These are phyloP conservation scores for Colletotrichum navitas DNA, from an alignment of 2,329 filamentous ascomycete species.

Conservation along the genomic window DNA sequence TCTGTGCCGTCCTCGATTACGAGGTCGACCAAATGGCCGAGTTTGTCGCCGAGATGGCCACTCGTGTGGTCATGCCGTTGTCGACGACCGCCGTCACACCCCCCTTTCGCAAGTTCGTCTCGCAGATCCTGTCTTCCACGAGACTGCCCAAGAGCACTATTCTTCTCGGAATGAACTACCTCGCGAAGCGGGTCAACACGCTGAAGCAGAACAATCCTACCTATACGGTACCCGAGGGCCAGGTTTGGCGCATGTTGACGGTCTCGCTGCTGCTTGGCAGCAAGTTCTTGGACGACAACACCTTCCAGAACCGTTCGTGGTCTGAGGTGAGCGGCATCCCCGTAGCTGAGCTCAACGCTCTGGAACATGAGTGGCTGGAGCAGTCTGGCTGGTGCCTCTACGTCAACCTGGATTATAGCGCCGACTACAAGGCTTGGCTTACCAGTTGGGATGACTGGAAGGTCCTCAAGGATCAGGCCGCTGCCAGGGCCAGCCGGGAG, in stretches of 20 bases:
- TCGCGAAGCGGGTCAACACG: slow-evolving; percentile 85
- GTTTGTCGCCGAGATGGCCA: slow-evolving; percentile 91
- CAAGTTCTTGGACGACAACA: slow-evolving; percentile 97
- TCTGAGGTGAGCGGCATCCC: slow-evolving; percentile 93
- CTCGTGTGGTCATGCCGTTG: slow-evolving; percentile 67
- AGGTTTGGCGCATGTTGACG: slow-evolving; percentile 89
- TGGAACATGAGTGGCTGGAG: slow-evolving; percentile 90
- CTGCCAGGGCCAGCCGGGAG: slow-evolving; percentile 55
- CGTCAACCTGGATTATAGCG: slow-evolving; percentile 82
- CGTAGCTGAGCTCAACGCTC: slow-evolving; percentile 83
- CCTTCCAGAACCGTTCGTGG: slow-evolving; percentile 97
- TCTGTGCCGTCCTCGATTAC: slow-evolving; percentile 94
- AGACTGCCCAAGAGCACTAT: slow-evolving; percentile 92
- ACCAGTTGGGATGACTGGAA: slow-evolving; percentile 71
- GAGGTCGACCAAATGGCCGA: slow-evolving; percentile 97
- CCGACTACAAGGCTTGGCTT: slow-evolving; percentile 76
- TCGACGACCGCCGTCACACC: slow-evolving; percentile 64
- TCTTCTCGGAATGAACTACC: slow-evolving; percentile 88
- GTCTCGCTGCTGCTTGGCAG: slow-evolving; percentile 87
- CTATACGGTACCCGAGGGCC: slow-evolving; percentile 72
- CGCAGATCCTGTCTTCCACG: slow-evolving; percentile 90
- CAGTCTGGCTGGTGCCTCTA: slow-evolving; percentile 88
- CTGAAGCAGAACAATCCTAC: slow-evolving; percentile 67
- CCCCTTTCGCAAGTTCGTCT: slow-evolving; percentile 91
- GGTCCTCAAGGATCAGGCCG: slow-evolving; percentile 64